Evolutionary conservation across 306 rosid genomes (phyloP), one percentile per base, ranked within the genome.

Genomic region (Quercus robur): DNA sequence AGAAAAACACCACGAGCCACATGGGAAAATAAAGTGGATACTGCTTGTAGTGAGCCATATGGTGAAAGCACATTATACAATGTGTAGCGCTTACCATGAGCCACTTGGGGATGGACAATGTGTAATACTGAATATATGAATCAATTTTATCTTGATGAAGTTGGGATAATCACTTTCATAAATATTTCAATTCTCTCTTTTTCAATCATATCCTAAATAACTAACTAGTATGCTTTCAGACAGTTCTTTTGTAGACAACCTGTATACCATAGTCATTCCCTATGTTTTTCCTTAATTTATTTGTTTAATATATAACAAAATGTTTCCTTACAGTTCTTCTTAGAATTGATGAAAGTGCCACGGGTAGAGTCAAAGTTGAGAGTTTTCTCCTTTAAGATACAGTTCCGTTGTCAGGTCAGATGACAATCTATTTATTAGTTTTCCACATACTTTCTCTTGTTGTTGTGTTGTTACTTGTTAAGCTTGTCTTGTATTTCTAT

Each of bases 321-420:
- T 79, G 57, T 66, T 82, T 75, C 78, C 51, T 81, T 62, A 79
- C 81, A 95, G 99, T 95, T 91, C 84, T 95, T 95, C 84, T 64
- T 90, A 73, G 98, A 93, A 84, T 56, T 91, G 86, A 90, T 95
- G 99, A 93, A 86, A 88, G 99, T 95, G 26, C 99, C 99, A 31
- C 86, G 98, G 82, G 97, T 90, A 58, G 97, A 93, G 76, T 85
- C 82, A 84, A 95, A 95, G 94, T 89, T 95, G 73, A 85, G 98
- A 88, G 99, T 95, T 78, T 91, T 96, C 86, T 81, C 92, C 30
- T 96, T 93, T 75, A 96, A 91, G 88, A 90, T 96, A 81, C 98
- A 96, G 78, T 96, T 96, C 75, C 38, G 67, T 64, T 41, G 87
- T 54, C 99, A 93, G 97, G 99, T 93, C 74, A 85, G 89, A 77